Conservation (phyloP, 345 rosid species). For the Camelina neglecta region DNA sequence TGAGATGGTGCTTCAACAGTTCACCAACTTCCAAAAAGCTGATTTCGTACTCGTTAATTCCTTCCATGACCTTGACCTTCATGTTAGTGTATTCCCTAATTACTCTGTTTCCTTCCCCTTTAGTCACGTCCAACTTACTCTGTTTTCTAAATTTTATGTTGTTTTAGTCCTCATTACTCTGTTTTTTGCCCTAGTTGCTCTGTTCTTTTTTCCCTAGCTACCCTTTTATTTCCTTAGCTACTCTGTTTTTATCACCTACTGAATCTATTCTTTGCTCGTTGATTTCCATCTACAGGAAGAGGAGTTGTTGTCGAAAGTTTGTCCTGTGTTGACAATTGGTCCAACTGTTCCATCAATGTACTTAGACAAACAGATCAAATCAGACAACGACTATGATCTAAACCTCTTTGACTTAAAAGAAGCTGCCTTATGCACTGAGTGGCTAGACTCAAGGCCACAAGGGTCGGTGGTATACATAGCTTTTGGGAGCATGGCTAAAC, state of each 20-base stretch:
- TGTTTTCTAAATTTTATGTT: neutral
- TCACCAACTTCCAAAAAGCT: conserved; percentile 52
- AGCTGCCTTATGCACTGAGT: conserved; percentile 38
- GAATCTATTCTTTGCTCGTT: neutral
- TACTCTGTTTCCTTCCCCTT: conserved; percentile 35
- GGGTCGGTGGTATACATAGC: conserved; percentile 66
- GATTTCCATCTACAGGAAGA: conserved; percentile 41
- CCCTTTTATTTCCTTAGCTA: neutral
- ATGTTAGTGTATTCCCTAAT: conserved; percentile 44
- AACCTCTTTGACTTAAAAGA: conserved; percentile 50
- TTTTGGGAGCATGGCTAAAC: conserved; percentile 65
- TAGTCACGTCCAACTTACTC: neutral
- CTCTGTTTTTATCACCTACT: neutral
- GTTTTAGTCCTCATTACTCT: neutral
- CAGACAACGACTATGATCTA: conserved; percentile 56
- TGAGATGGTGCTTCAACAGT: conserved; percentile 59
- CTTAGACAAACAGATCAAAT: conserved; percentile 54
- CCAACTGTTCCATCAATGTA: conserved; percentile 72
- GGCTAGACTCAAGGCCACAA: conserved; percentile 57
- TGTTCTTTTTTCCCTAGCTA: neutral
- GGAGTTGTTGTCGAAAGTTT: conserved; percentile 50
- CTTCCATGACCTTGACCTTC: conserved; percentile 52
- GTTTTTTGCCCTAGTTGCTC: neutral
- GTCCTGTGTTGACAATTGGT: conserved; percentile 57
- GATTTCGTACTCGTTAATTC: conserved; percentile 55